Evolutionary conservation across 2,329 filamentous ascomycete species (phyloP), one percentile per base, ranked within the genome.

Genomic region (Penicillium sp.): DNA sequence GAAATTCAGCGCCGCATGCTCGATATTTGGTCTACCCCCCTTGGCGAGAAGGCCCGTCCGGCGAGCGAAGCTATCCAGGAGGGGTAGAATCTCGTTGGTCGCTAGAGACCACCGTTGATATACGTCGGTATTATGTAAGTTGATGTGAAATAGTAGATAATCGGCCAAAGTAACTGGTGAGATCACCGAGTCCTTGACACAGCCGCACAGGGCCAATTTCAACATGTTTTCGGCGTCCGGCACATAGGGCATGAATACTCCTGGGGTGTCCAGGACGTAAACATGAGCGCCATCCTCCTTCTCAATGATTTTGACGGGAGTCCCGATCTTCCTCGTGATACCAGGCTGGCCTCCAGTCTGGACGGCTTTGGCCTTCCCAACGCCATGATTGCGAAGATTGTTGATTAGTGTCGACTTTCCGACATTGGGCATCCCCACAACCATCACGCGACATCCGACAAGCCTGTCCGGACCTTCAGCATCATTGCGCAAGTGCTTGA

Each of bases 371-470:
- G 70, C 73, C 62, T 75, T 77, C 21, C 84, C 79, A 67, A 91
- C 85, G 46, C 92, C 92, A 19, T 84, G 82, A 46, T 83, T 85
- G 21, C 95, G 89, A 53, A 98, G 84, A 17, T 89, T 86, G 76
- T 99, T 99, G 47, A 99, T 86, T n/a, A 99, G 83, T 1, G 93
- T 93, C 51, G 92, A 96, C 79, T 99, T 99, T 41, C 95, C 95
- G 0, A 97, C 92, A 74, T 99, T 99, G 41, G 95, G 95, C 93
- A 99, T 97, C 59, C 95, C 95, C 15, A 98, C 93, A 0, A 98
- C 87, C 76, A 99, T 86, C 60, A 93, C 86, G 53, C 93, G 87
- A 68, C 92, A 85, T n/a, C 93, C 93, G 7, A 91, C 89, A n/a
- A 98, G 79, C 23, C 86, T 71, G 62, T 76, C 75, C 47, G 75